Conservation (phyloP, 2,329 filamentous ascomycete species). For the Aspergillus viridinutans region DNA sequence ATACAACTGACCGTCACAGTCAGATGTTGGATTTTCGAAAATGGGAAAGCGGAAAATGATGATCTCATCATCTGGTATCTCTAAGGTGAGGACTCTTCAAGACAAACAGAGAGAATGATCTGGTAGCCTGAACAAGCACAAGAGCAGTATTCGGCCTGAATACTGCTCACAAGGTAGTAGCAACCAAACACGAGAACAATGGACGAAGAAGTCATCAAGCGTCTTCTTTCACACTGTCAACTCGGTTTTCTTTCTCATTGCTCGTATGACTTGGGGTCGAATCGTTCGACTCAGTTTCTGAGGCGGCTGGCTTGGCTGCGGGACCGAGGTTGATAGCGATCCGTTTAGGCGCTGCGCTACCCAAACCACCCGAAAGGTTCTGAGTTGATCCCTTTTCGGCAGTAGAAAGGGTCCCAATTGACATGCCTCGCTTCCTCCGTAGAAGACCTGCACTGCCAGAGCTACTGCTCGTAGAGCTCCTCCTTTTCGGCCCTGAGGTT, state of each 20-base stretch:
- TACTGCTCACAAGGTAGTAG: slow-evolving; percentile 1
- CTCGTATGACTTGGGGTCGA: slow-evolving; percentile 15
- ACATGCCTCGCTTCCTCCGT: slow-evolving; percentile 31
- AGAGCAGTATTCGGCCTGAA: not conserved
- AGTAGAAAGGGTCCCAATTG: slow-evolving; percentile 21
- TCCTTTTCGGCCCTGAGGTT: slow-evolving; percentile 48
- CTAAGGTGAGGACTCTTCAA: slow-evolving; percentile 15
- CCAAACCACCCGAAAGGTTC: slow-evolving; percentile 11
- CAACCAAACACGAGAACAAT: slow-evolving; percentile 5
- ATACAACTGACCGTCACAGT: slow-evolving; percentile 4
- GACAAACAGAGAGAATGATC: slow-evolving; percentile 12
- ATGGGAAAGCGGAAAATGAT: slow-evolving; percentile 5
- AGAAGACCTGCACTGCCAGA: slow-evolving; percentile 29
- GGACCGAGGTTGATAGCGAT: slow-evolving; percentile 40
- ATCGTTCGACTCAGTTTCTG: slow-evolving; percentile 13
- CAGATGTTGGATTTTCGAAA: slow-evolving; percentile 4
- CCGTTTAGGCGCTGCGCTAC: slow-evolving; percentile 29
- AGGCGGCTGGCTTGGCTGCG: slow-evolving; percentile 18
- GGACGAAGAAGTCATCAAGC: slow-evolving; percentile 3
- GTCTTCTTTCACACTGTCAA: slow-evolving; percentile 21
- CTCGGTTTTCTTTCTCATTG: slow-evolving; percentile 30
- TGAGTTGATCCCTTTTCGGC: slow-evolving; percentile 23
- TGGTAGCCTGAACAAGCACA: slow-evolving; percentile 6
- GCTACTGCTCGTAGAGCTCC: slow-evolving; percentile 40
- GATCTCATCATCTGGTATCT: slow-evolving; percentile 25